Percentiles rank a stretch among this genome's conserved stretches.
Conservation (phyloP, 495 filamentous ascomycete species). For the Hyaloscypha finlandica region DNA sequence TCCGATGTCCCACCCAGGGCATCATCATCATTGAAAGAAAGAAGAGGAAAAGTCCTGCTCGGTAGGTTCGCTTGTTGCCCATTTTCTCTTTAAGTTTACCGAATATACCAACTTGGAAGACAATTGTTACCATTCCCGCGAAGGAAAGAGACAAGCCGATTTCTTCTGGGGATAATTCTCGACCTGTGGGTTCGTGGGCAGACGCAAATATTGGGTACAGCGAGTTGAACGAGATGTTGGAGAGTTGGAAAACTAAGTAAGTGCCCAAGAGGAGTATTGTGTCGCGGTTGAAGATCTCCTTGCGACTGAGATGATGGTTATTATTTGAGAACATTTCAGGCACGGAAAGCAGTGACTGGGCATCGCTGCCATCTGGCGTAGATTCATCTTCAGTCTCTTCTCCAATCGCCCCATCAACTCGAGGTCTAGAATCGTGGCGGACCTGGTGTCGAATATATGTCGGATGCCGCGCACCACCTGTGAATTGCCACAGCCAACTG, state of each 20-base stretch:
- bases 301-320: slow-evolving; percentile 43
- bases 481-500: slow-evolving; percentile 74
- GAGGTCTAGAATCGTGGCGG: slow-evolving; percentile 26
- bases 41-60: slow-evolving; percentile 77
- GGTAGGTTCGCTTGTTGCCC: slow-evolving; percentile 84
- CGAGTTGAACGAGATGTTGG: slow-evolving; percentile 33
- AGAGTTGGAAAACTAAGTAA: slow-evolving; percentile 33
- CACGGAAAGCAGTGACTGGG: slow-evolving; percentile 28
- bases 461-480: slow-evolving; percentile 55
- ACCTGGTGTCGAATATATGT: slow-evolving; percentile 51
- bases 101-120: slow-evolving; percentile 87
- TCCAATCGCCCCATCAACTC: slow-evolving; percentile 36
- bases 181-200: slow-evolving; percentile 70
- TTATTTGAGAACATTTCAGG: slow-evolving; percentile 32
- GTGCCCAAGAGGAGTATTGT: slow-evolving; percentile 67
- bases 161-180: slow-evolving; percentile 70
- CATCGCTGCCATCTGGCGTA: slow-evolving; percentile 32
- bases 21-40: slow-evolving; percentile 80
- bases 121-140: slow-evolving; percentile 77
- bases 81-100: slow-evolving; percentile 74
- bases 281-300: slow-evolving; percentile 70
- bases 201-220: slow-evolving; percentile 74
- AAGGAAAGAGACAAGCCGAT: slow-evolving; percentile 88
- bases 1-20: slow-evolving; percentile 84
- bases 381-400: slow-evolving; percentile 38